Base-by-base conservation (phyloP, 129 eudicot genomes). In the Rutidosis leptorrhynchoides region DNA sequence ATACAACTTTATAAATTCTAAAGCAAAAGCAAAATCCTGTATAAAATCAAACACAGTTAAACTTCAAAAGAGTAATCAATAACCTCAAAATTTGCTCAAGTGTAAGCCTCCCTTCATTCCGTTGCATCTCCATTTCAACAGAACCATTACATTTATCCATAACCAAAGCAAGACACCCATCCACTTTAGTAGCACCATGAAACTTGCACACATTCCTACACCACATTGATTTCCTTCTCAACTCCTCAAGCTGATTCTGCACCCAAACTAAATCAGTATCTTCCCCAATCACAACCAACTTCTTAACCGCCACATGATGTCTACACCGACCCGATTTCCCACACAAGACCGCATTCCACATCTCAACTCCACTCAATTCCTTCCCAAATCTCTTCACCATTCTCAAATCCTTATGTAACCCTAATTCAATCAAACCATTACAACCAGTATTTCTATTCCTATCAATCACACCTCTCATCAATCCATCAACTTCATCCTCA, bases 21-120 rank as follows among this genome's bases (percentile, higher is more conserved):
- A 42, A 54, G 54, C 57, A 58, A 57, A 33, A 64, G 20, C 52
- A 32, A 15, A 53, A 22, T 37, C 19, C 20, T 26, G 46, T 21
- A 19, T 4, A 64, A 73, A 22, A 53, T 25, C 4, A 57, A 58
- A 49, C 55, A 49, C 55, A 49, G 19, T 7, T 17, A 49, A 49
- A 43, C 32, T 40, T 40, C 46, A 40, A 40, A 3, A 5, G 46
- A 40, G 46, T 17, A 22, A 2, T 9, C 4, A n/a, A 17, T 23
- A 45, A 92, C 98, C 98, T 88, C 81, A 92, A 83, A 64, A 93
- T 88, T 70, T 93, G 98, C 73, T 86, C 98, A 48, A 93, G 98
- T 14, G 98, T 88, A 56, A 93, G 90, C 55, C 98, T 71, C 27
- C 98, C 96, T 79, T 83, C 96, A 51, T 93, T 93, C 21, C 81